Conservation (phyloP, 805 yeast species). For the Metschnikowia rubicola region DNA sequence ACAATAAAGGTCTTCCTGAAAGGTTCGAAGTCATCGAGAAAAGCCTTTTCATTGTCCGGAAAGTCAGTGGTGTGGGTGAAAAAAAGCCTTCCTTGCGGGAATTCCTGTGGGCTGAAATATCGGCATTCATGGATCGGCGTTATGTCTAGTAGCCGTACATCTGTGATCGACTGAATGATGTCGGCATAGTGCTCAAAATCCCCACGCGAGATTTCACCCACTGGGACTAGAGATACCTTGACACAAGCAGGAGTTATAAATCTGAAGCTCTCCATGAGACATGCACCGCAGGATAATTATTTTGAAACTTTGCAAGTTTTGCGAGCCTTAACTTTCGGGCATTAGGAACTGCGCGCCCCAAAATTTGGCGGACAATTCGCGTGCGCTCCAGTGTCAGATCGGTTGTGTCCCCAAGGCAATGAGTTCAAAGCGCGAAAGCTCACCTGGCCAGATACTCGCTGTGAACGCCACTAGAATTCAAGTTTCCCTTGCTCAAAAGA, state of each 20-base stretch:
- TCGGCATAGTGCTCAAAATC: conserved; percentile 44
- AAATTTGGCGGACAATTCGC: no score
- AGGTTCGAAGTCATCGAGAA: conserved; percentile 86
- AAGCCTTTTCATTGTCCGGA: conserved; percentile 55
- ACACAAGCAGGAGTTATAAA: conserved; percentile 67
- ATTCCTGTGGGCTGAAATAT: conserved; percentile 78
- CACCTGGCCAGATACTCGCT: no score
- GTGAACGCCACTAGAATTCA: no score
- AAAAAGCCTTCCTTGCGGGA: conserved; percentile 71
- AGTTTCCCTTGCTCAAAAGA: no score
- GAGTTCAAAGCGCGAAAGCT: no score
- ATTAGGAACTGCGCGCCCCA: no score
- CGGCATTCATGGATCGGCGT: conserved; percentile 50
- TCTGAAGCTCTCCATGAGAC: conserved; percentile 28
- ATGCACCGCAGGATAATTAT: neutral
- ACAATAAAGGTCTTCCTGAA: conserved; percentile 73
- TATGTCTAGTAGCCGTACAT: conserved; percentile 72
- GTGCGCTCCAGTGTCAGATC: no score
- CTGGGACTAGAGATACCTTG: conserved; percentile 64
- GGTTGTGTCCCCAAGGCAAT: no score
- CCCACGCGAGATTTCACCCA: conserved; percentile 44
- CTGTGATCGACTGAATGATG: conserved; percentile 47
- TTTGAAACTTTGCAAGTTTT: no score
- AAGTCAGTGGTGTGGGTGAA: conserved; percentile 50
- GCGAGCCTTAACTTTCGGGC: no score